Base-by-base conservation (phyloP, 768 basidiomycete genomes). In the Exidia glandulosa region DNA sequence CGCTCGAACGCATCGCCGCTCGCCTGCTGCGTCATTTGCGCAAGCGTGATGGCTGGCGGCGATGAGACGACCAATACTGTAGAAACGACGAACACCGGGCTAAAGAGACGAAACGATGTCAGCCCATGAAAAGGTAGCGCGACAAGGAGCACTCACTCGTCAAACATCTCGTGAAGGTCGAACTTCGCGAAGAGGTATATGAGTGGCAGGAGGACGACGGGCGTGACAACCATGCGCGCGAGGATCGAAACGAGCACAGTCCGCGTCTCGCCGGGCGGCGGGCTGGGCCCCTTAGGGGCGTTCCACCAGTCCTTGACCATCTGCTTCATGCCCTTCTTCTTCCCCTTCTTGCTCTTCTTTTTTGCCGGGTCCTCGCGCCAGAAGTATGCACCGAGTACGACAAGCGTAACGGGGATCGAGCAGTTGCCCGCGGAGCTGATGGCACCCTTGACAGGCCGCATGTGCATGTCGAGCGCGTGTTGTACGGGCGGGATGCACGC, bases 311-410 rank as follows among this genome's bases (percentile, higher is more conserved):
- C 48, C 3, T 10, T 54, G 37, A 10, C 59, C n/a, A 23, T 58
- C 37, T 32, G 48, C 34, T 50, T 57, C 10, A 58, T 57, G 9
- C 60, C 50, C 10, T 37, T 58, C 59, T 48, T 50, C 57, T 16
- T 61, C 25, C 54, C 56, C 16, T 57, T 23, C 66, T 61, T 41
- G 73, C 70, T n/a, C 67, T 57, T 61, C 72, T 54, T 30, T 7
- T 10, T 16, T 23, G 3, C 33, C 25, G 29, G 16, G 25, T 56
- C 54, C 23, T 55, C 59, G n/a, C 59, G 52, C 52, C 84, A 87
- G 73, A 95, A 95, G 76, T 94, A 97, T 14, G 89, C 93, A 12
- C 94, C 94, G 47, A 97, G 84, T 5, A 96, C 92, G 59, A 97
- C 79, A 29, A 96, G 76, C 2, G 94, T 97, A 30, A 97, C 68